Base-by-base conservation (phyloP, 2,329 filamentous ascomycete species). In the Cadophora malorum region DNA sequence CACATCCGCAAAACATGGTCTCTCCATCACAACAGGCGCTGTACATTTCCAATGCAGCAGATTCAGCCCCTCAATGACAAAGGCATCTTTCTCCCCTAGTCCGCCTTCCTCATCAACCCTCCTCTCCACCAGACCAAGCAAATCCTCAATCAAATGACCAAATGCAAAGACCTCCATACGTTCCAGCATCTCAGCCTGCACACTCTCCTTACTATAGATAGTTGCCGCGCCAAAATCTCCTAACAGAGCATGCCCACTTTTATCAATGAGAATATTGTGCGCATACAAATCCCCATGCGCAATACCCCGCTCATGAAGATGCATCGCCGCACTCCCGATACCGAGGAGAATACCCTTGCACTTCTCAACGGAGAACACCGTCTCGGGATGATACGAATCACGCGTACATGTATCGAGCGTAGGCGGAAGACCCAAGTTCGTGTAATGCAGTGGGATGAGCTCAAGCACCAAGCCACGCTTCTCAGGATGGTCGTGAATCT, bases 161-260 rank as follows among this genome's bases (percentile, higher is more conserved):
- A 84, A 84, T 0, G 82, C 83, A 49, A 83, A 76, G 6, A 84
- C 80, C 71, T 85, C 83, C 53, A 84, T 71, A 68, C 74, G 79
- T 72, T 85, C 81, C 10, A 84, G 65, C 25, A 64, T 68, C 2
- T 74, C 70, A 23, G 68, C 69, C 33, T 73, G 64, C 23, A 69
- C 68, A 61, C 71, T 62, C 5, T 71, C 68, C n/a, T 66, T 71
- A 50, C 72, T 74, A 67, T 84, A 83, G 16, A 84, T 76, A 0
- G 82, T 83, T 1, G 82, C 82, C 1, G 82, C 83, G 12, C 82
- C 82, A 65, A 84, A 83, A 63, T 83, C 82, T 28, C 81, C 82
- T 3, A 85, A 76, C 14, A 85, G 71, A 4, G 83, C 82, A 69
- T 84, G 81, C 0, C 78, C 80, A 10, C 74, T 75, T 25, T 76